Evolutionary conservation across 192 early-diverging fungal genomes (phyloP), one percentile per base, ranked within the genome.

Genomic region (Linnemannia elongata): DNA sequence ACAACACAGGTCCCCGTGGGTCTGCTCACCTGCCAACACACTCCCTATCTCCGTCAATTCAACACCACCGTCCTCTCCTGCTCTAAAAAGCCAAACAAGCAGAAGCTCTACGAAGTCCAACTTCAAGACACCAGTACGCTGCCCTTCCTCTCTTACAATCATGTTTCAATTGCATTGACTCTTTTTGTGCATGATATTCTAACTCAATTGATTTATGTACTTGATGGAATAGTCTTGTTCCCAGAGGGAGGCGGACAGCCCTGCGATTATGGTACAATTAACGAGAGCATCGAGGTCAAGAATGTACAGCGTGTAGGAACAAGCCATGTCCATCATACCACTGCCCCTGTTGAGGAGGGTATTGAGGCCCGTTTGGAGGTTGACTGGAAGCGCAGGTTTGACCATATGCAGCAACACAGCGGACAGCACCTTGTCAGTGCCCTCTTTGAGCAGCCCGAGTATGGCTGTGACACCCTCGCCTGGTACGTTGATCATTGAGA

Each of bases 201-300:
- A 45, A 81, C 42, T n/a, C 35, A 41, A 12, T 36, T 73, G 35
- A 35, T 60, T 24, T 33, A 13, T 81, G 18, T 75, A 24, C 39
- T 18, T 63, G 12, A 41, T 39, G 41, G 3, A 39, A 38, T 80
- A 90, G 93, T 96, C 24, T 82, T 95, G 33, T 96, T 96, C 76
- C 95, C 95, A n/a, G 93, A 93, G 66, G 95, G 95, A 13, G 95
- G 95, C 12, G 95, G 95, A 27, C 95, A 96, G 77, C 93, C 93
- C 27, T 78, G 85, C 55, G 95, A 96, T 52, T 90, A 89, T 9
- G 95, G 95, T 7, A 89, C 38, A 2, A 90, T 94, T 68, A 88
- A 87, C 41, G 87, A 87, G n/a, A 45, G 78, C 47, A 75, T 93
- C 22, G 69, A 88, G 33, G 92, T 96, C 2, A 77, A 88, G 70